Evolutionary conservation across 495 filamentous ascomycete genomes (phyloP).

Genomic region (Tuber microsphaerosporum): DNA sequence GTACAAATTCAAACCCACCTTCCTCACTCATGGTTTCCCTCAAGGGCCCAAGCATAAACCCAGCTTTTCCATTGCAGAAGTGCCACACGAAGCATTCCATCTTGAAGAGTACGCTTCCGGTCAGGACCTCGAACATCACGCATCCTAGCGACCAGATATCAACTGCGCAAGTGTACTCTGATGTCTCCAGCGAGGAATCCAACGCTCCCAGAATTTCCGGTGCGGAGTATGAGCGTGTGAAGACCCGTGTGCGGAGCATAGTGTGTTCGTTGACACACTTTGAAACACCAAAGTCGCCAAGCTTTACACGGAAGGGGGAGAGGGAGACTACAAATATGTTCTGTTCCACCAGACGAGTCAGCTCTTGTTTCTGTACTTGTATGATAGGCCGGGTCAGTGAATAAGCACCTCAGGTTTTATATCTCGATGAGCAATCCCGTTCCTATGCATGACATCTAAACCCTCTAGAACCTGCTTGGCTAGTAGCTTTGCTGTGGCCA

Average conservation of each 20-base stretch:
- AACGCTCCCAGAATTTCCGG: conserved; percentile 41
- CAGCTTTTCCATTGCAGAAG: neutral
- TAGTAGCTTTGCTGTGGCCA: conserved; percentile 44
- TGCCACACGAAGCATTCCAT: neutral
- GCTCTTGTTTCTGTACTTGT: conserved; percentile 4
- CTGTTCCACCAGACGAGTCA: conserved; percentile 14
- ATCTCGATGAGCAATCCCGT: conserved; percentile 49
- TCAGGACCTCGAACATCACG: conserved; percentile 7
- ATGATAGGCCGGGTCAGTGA: conserved; percentile 23
- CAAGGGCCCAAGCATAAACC: conserved; percentile 1
- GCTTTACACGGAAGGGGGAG: conserved; percentile 46
- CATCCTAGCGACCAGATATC: conserved; percentile 19
- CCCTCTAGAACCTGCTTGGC: conserved; percentile 47
- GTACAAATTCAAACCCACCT: neutral
- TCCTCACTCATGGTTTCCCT: neutral
- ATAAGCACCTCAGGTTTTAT: conserved; percentile 48
- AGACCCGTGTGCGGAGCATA: conserved; percentile 37
- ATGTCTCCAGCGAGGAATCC: conserved; percentile 4
- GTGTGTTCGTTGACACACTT: conserved; percentile 42
- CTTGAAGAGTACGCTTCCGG: neutral
- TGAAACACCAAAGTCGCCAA: conserved; percentile 51
- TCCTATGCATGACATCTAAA: conserved; percentile 47
- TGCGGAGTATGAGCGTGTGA: conserved; percentile 43
- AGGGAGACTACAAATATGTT: conserved; percentile 43
- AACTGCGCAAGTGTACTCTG: conserved; percentile 10